phyloP scores from a whole-genome alignment of 306 rosid species.

The Sechiopsis laciniata region DNA sequence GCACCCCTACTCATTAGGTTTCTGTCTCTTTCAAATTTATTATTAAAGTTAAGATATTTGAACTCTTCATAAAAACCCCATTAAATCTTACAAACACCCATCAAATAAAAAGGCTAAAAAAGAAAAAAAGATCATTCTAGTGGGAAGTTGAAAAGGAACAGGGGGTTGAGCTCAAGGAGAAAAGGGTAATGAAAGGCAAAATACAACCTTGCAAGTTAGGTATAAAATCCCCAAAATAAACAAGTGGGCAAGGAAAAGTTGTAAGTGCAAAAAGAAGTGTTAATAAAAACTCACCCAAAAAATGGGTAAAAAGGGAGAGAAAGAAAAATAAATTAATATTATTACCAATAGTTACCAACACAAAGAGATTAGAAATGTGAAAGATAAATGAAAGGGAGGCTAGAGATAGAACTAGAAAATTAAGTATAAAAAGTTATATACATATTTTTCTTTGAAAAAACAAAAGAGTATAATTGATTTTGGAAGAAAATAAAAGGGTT shows the following conservation, averaged over 20 bases:
- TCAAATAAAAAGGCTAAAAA: background rate
- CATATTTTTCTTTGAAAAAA: background rate
- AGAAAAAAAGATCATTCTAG: background rate
- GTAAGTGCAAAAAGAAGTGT: slow-evolving; percentile 13
- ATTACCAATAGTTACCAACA: slow-evolving; percentile 54
- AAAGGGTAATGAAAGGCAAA: background rate
- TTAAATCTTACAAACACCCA: background rate
- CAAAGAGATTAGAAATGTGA: slow-evolving; percentile 17
- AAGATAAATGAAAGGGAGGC: slow-evolving; percentile 12
- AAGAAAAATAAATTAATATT: slow-evolving; percentile 27
- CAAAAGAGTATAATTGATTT: slow-evolving; percentile 7
- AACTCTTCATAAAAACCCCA: background rate
- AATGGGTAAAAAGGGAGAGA: slow-evolving; percentile 25
- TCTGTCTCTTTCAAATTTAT: background rate
- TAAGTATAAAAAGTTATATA: background rate
- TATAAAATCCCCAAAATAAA: slow-evolving; percentile 18
- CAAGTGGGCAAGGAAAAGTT: slow-evolving; percentile 19
- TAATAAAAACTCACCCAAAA: slow-evolving; percentile 19
- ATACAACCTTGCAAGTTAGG: slow-evolving; percentile 19
- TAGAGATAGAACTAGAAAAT: slow-evolving; percentile 36
- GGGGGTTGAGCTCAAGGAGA: slow-evolving; percentile 10
- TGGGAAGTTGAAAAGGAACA: background rate
- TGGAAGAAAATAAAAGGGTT: background rate
- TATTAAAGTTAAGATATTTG: background rate
- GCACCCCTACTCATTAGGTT: too few species aligned